Base-by-base conservation (phyloP, 306 rosid species). In the Rosa rugosa region DNA sequence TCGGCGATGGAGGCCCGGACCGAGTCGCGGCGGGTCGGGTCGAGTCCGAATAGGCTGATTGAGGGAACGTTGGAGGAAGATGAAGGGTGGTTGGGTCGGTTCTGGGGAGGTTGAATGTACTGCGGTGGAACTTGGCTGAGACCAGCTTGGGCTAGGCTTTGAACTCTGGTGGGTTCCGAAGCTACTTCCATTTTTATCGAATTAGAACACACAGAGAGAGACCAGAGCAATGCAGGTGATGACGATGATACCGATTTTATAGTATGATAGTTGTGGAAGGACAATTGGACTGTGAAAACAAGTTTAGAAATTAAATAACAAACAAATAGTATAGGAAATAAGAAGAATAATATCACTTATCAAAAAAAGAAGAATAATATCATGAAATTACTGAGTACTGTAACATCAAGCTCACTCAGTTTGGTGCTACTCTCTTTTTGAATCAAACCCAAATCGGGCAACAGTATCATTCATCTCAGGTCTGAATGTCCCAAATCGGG, bases 101-200 rank as follows among this genome's bases (percentile, higher is more conserved):
- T 50, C 2, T 77, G 81, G 0, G 63, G 81, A 12, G 89, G 92
- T 77, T 95, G 99, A 66, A 92, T 83, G 81, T 82, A 95, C 81
- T 88, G 84, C 64, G 88, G 68, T 8, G 99, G 99, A 47, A 94
- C 93, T 14, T 67, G 88, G 40, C 85, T 62, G 12, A 85, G 72
- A 67, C 93, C 89, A 14, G 94, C 66, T 72, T 90, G 89, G 59
- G 85, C 62, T 22, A 91, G 77, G 45, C 80, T 72, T 76, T 93
- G 97, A 6, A 94, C 92, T 74, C 99, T 84, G 76, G 68, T 75
- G 81, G 87, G 84, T 65, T 82, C 84, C 82, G 81, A 83, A 69
- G 45, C 83, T 16, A 83, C 75, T 80, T 83, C 88, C 97, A 89
- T 90, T 50, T 53, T 64, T 9, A 16, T 73, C 68, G 42, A 41